phyloP scores from a whole-genome alignment of 148 eudicot species.

The Gaultheria prostrata region DNA sequence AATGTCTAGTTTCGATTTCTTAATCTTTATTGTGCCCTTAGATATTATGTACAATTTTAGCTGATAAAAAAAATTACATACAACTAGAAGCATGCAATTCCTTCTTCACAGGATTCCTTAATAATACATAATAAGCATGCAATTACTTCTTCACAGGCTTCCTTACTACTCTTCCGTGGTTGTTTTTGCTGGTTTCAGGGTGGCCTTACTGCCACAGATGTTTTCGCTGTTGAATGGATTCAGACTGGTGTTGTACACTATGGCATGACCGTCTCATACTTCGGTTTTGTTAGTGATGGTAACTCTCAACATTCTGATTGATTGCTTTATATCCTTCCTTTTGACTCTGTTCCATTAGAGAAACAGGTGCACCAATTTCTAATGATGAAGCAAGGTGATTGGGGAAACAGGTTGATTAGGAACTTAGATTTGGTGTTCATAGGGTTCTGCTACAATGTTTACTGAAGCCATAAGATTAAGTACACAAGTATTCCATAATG shows the following conservation, averaged over 20 bases:
- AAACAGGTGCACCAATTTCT: neutral
- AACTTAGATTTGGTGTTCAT: neutral
- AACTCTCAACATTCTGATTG: constrained; percentile 25
- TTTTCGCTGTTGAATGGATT: constrained; percentile 95
- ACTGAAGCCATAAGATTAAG: neutral
- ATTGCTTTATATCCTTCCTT: constrained; percentile 14
- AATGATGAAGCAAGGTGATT: neutral
- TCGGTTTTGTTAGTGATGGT: constrained; percentile 98
- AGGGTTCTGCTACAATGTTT: neutral
- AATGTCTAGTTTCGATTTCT: neutral
- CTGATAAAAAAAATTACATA: neutral
- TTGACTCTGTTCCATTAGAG: neutral
- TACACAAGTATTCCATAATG: neutral
- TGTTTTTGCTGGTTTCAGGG: constrained; percentile 56
- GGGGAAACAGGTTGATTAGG: neutral
- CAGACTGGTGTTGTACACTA: constrained; percentile 84
- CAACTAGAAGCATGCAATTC: neutral
- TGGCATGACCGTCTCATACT: constrained; percentile 89
- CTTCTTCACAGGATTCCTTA: neutral
- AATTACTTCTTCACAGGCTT: neutral
- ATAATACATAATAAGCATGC: neutral
- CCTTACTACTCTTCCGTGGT: neutral
- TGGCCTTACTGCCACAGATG: constrained; percentile 96
- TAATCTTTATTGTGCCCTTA: neutral
- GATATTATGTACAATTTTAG: neutral